Evolutionary conservation across 164 flowering plant species (phyloP).

Genomic region (Liquidambar formosana): DNA sequence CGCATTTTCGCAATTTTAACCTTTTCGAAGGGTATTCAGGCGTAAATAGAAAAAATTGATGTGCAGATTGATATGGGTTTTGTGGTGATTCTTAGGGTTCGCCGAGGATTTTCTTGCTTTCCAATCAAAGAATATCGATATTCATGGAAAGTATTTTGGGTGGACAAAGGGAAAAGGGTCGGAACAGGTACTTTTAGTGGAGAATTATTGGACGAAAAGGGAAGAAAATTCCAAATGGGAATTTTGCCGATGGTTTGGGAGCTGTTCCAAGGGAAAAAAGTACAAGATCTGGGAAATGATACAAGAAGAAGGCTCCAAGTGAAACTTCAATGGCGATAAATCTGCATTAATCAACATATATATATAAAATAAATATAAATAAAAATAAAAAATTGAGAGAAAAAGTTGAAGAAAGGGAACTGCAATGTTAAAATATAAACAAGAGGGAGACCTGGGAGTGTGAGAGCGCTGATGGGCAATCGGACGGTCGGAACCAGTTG

Average conservation of each 20-base stretch:
- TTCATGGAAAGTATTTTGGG: no score
- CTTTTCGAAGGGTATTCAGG: background rate
- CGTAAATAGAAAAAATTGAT: background rate
- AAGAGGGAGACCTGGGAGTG: no score
- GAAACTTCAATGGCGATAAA: background rate
- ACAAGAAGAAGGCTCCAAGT: slow-evolving; percentile 13
- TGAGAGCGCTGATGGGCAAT: no score
- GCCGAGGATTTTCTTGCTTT: no score
- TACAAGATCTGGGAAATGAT: slow-evolving; percentile 1
- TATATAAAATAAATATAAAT: no score
- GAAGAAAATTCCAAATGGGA: no score
- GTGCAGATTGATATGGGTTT: background rate
- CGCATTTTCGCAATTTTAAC: slow-evolving; percentile 18
- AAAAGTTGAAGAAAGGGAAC: background rate
- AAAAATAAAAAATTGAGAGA: background rate
- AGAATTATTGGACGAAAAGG: background rate
- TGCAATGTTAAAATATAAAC: background rate
- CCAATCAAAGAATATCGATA: background rate
- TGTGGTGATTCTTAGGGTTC: no score
- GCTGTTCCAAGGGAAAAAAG: no score
- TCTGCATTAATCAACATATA: background rate
- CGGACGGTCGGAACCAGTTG: no score
- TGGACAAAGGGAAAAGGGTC: slow-evolving; percentile 5
- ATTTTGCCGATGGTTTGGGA: no score
- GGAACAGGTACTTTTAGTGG: background rate